Evolutionary conservation across 2,329 filamentous ascomycete genomes (phyloP).

Genomic region (Botrytis deweyae): DNA sequence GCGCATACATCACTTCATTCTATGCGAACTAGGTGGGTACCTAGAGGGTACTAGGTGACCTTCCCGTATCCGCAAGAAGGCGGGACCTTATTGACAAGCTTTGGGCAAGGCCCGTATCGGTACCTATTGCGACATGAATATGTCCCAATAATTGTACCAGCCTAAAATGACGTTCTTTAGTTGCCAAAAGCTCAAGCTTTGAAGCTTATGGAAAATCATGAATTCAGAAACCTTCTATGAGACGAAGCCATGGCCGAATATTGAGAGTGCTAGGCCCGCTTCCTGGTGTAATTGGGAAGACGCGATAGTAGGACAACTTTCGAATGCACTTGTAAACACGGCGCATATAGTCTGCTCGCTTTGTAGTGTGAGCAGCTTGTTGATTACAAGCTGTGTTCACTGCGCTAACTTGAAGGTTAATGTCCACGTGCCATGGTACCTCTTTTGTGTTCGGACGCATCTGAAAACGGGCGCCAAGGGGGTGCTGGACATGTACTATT

Average conservation of each 20-base stretch:
- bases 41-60: not conserved
- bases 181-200: not conserved
- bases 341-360: not conserved
- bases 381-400: not conserved
- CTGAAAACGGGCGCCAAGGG: not conserved
- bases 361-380: not conserved
- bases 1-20: not conserved
- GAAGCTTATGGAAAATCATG: not conserved
- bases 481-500: not conserved
- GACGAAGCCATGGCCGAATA: not conserved
- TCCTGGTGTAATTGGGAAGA: conserved; percentile 5
- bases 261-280: not conserved
- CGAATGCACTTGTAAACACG: not conserved
- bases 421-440: conserved; percentile 13
- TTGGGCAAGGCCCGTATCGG: not conserved
- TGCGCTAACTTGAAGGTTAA: not conserved
- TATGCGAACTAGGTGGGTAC: not conserved
- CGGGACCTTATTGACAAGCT: not conserved
- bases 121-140: not conserved
- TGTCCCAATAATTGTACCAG: not conserved
- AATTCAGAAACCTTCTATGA: not conserved
- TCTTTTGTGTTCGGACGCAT: conserved; percentile 9
- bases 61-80: not conserved
- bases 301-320: not conserved
- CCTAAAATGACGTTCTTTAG: not conserved